Percentiles rank a stretch among this genome's conserved stretches.
These are phyloP conservation scores for Sporobolomyces phaffii DNA, from an alignment of 768 basidiomycete genomes.

Conservation along the genomic window DNA sequence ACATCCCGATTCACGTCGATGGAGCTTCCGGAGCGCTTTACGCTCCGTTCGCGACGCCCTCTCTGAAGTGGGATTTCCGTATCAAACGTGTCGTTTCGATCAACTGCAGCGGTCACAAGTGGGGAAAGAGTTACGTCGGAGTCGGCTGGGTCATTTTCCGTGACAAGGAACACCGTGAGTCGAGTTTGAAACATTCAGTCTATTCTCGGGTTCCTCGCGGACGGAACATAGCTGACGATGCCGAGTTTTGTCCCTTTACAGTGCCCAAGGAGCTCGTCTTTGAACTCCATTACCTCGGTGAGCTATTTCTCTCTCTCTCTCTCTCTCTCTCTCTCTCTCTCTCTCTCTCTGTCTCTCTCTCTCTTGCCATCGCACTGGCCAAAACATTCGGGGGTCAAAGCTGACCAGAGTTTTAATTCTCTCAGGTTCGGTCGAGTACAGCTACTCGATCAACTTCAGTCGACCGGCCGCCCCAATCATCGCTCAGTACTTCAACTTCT, in stretches of 20 bases:
- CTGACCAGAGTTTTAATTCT: too few relatives aligned
- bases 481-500: conserved; percentile 38
- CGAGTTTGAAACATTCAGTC: background rate
- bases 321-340: too few relatives aligned
- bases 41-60: conserved; percentile 54
- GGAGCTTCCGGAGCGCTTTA: conserved; percentile 61
- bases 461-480: conserved; percentile 22
- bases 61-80: conserved; percentile 44
- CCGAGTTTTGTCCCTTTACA: background rate
- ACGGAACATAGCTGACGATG: too few relatives aligned
- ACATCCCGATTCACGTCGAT: conserved; percentile 58
- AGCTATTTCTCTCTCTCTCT: background rate
- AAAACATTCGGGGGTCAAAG: too few relatives aligned
- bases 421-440: conserved; percentile 62
- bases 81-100: conserved; percentile 45
- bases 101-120: conserved; percentile 43
- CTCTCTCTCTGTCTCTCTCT: too few relatives aligned
- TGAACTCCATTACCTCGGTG: conserved; percentile 46
- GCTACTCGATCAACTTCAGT: conserved; percentile 54
- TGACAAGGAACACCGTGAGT: conserved; percentile 47
- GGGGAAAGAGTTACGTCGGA: conserved; percentile 38
- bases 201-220: too few relatives aligned
- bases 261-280: conserved; percentile 67
- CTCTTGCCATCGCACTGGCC: too few relatives aligned
- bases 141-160: conserved; percentile 65